Conservation (phyloP, 371 early-diverging fungal genomes). For the Mucor velutinosus region DNA sequence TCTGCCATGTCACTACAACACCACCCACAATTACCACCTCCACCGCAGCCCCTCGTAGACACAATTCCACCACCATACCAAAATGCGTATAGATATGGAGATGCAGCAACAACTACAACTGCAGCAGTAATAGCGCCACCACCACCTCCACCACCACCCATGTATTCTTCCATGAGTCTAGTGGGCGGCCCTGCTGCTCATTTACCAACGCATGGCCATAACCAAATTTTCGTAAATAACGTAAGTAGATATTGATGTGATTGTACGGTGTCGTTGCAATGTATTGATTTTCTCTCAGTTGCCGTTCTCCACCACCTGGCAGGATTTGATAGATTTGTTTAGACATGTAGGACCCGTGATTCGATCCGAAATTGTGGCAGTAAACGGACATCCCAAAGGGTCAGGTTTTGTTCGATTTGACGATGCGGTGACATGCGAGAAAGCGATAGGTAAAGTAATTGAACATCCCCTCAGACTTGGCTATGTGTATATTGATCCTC, state of each 20-base stretch:
- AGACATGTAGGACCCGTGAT: constrained; percentile 59
- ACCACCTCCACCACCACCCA: constrained; percentile 22
- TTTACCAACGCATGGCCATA: constrained; percentile 44
- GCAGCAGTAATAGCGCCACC: constrained; percentile 17
- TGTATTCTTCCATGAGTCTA: constrained; percentile 20
- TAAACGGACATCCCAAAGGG: constrained; percentile 62
- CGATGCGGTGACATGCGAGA: constrained; percentile 54
- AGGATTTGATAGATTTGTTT: constrained; percentile 69
- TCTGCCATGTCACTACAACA: neutral
- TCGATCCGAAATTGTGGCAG: constrained; percentile 54
- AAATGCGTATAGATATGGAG: constrained; percentile 18
- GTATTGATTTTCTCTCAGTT: constrained; percentile 33
- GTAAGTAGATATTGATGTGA: constrained; percentile 32
- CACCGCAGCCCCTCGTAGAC: neutral
- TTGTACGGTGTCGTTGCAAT: neutral
- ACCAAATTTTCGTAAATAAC: constrained; percentile 62
- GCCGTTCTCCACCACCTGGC: constrained; percentile 67
- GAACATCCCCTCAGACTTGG: neutral
- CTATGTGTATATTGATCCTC: neutral
- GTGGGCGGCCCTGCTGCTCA: constrained; percentile 50
- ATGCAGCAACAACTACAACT: constrained; percentile 3
- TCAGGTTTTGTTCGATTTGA: constrained; percentile 68
- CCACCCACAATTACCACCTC: constrained; percentile 1
- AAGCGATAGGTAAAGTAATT: constrained; percentile 58
- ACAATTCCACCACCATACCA: neutral